These are phyloP conservation scores for Rhodocollybia butyracea DNA, from an alignment of 768 basidiomycete species.

Conservation along the genomic window DNA sequence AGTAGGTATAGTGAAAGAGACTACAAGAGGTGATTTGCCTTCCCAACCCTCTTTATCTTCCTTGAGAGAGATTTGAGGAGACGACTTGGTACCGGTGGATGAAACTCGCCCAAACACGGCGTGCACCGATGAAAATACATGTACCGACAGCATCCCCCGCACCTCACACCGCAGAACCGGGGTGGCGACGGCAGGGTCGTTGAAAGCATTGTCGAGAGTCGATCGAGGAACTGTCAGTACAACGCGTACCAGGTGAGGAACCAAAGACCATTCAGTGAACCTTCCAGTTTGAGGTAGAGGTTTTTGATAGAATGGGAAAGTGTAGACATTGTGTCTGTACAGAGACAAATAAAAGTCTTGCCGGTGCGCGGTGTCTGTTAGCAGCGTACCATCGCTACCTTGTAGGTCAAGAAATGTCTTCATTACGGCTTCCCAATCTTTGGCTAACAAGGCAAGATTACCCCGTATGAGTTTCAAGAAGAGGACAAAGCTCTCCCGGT, in stretches of 20 bases:
- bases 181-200: constrained; percentile 15
- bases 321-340: constrained; percentile 36
- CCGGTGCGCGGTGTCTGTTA: constrained; percentile 28
- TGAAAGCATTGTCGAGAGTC: constrained; percentile 20
- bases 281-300: constrained; percentile 13
- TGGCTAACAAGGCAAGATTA: constrained; percentile 21
- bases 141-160: constrained; percentile 16
- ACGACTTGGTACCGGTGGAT: constrained; percentile 14
- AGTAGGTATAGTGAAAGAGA: constrained; percentile 25
- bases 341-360: constrained; percentile 48
- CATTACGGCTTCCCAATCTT: constrained; percentile 44
- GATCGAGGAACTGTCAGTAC: constrained; percentile 32
- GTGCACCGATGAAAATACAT: constrained; percentile 31
- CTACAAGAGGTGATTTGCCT: constrained; percentile 23
- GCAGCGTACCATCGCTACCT: constrained; percentile 13
- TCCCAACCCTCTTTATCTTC: constrained; percentile 22
- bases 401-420: constrained; percentile 23
- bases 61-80: constrained; percentile 13
- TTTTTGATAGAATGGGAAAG: constrained; percentile 18
- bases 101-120: constrained; percentile 18
- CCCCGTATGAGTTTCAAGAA: constrained; percentile 40
- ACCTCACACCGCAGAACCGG: constrained; percentile 36
- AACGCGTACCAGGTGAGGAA: constrained; percentile 31
- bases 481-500: constrained; percentile 42
- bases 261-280: constrained; percentile 25